Evolutionary conservation across 148 eudicot genomes (phyloP), one percentile per base, ranked within the genome.

Genomic region (Fagopyrum tataricum): DNA sequence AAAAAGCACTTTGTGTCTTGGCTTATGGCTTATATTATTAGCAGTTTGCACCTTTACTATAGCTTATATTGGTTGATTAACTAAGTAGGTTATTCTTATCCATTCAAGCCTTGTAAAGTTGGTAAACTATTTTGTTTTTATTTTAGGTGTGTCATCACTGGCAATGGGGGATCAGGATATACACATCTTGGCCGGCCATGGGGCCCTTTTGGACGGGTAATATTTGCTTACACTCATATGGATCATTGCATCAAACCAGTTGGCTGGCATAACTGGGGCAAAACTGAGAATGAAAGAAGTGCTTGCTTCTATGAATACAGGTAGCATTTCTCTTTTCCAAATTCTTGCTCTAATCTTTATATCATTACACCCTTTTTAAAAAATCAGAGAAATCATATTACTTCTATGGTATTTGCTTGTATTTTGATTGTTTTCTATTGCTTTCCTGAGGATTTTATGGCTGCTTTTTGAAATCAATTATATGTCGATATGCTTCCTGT

Each of bases 281-380:
- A 91, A 73, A 24, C 78, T 77, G 98, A 95, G 85, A 95, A 95
- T 74, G 98, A 95, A 81, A 87, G 98, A 78, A 87, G 81, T 56
- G 98, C 98, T 73, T 95, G 98, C 89, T 95, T 95, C 82, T 95
- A 90, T 43, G 98, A 95, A 85, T 95, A 90, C 86, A 89, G 90
- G 98, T 94, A 82, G 39, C 7, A 13, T 46, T 44, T 3, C 23
- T 59, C 39, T 71, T 47, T 42, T 24, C n/a, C 39, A 49, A 72
- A 72, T 72, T 49, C 42, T 12, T 31, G 37, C 2, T 0, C 37
- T 31, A 31, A 31, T 2, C 37, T 31, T 31, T 31, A 31, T 31
- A 31, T 31, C 37, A 31, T 31, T 31, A 52, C 58, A n/a, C 18
- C 8, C 58, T 52, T 52, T 7, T 26, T 26, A 26, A 26, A 26